Conservation (phyloP, 2,329 filamentous ascomycete species). For the Ceratocystis harringtonii region DNA sequence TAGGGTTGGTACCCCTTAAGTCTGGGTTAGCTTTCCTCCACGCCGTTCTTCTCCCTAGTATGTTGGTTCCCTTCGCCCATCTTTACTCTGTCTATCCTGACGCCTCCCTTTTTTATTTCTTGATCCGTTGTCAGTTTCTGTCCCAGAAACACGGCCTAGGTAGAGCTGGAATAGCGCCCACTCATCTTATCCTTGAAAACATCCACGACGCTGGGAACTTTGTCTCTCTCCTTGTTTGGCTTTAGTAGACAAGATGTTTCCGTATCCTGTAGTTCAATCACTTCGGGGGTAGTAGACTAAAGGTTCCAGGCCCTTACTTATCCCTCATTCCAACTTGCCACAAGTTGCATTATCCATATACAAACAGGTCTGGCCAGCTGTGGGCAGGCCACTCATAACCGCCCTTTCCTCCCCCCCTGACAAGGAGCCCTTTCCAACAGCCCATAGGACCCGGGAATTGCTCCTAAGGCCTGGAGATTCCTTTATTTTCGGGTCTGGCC, state of each 20-base stretch:
- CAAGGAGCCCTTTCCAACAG: not conserved
- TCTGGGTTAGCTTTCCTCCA: not conserved
- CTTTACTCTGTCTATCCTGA: not conserved
- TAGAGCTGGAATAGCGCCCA: not conserved
- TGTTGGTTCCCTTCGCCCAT: not conserved
- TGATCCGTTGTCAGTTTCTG: not conserved
- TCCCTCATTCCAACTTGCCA: not conserved
- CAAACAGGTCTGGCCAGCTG: not conserved
- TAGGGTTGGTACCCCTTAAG: not conserved
- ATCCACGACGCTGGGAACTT: not conserved
- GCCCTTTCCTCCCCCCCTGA: not conserved
- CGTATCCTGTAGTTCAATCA: not conserved
- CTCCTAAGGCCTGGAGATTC: not conserved
- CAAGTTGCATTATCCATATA: not conserved
- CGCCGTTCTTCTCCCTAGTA: not conserved
- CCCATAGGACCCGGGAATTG: not conserved
- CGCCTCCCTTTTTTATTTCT: not conserved
- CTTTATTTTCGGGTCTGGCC: not conserved
- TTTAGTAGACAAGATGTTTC: not conserved
- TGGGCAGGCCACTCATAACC: not conserved
- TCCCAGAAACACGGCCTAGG: slow-evolving; percentile 4
- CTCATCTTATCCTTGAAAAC: not conserved
- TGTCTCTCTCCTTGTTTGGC: not conserved
- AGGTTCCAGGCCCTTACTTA: not conserved
- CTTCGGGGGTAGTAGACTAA: not conserved